These are phyloP conservation scores for Mycena filopes DNA, from an alignment of 768 basidiomycete species.

Conservation along the genomic window DNA sequence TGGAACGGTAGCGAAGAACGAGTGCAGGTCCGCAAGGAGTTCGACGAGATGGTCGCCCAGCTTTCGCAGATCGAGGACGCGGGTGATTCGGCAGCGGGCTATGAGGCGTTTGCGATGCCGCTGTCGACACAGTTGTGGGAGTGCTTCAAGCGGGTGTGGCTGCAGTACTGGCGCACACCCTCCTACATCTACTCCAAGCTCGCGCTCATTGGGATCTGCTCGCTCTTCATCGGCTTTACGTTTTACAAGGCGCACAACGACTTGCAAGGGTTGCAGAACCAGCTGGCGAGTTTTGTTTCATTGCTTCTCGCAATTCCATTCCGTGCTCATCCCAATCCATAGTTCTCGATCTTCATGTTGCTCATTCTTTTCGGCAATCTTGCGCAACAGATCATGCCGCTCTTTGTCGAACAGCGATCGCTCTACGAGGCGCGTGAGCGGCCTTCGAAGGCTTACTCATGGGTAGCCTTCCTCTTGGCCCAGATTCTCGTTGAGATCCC, in stretches of 20 bases:
- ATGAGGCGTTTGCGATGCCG: slow-evolving; percentile 37
- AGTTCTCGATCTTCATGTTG: slow-evolving; percentile 43
- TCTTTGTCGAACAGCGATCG: slow-evolving; percentile 45
- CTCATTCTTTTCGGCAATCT: slow-evolving; percentile 43
- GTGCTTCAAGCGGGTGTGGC: slow-evolving; percentile 40
- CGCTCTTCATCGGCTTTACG: slow-evolving; percentile 44
- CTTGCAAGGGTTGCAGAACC: slow-evolving; percentile 41
- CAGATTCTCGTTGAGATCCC: slow-evolving; percentile 47
- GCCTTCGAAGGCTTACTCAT: slow-evolving; percentile 46
- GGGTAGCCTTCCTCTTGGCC: slow-evolving; percentile 44
- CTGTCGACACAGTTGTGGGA: slow-evolving; percentile 36
- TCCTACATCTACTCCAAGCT: slow-evolving; percentile 40
- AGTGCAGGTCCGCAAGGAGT: slow-evolving; percentile 47
- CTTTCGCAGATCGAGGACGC: slow-evolving; percentile 28
- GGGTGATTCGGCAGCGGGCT: slow-evolving; percentile 29
- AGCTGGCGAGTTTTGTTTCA: slow-evolving; percentile 26
- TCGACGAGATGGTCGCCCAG: slow-evolving; percentile 38
- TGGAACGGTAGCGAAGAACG: slow-evolving; percentile 54
- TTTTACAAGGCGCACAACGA: slow-evolving; percentile 42
- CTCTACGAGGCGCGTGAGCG: slow-evolving; percentile 49
- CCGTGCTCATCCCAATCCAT: not conserved
- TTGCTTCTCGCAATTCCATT: not conserved
- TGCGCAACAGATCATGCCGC: slow-evolving; percentile 50
- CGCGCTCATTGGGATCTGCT: slow-evolving; percentile 11
- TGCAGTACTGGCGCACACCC: slow-evolving; percentile 42